Conservation (phyloP, 2,329 filamentous ascomycete species). For the Chaetomium olivaceum region DNA sequence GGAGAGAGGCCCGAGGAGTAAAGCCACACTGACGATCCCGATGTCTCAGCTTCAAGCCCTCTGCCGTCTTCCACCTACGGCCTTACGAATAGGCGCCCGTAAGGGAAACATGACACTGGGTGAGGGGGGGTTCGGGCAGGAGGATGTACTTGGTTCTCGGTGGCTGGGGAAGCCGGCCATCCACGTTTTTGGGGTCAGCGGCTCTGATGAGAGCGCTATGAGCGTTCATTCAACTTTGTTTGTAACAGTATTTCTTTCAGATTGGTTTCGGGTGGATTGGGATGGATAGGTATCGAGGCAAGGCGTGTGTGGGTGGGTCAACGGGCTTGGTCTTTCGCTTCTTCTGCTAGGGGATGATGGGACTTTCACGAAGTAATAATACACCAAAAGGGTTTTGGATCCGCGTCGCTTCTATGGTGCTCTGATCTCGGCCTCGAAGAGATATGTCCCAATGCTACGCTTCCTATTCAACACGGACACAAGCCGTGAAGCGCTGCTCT, state of each 20-base stretch:
- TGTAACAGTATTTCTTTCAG: not conserved
- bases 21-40: not conserved
- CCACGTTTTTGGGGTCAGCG: not conserved
- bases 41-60: no score
- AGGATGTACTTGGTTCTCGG: not conserved
- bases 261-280: not conserved
- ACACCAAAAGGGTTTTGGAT: not conserved
- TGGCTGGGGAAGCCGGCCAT: not conserved
- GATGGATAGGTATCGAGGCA: not conserved
- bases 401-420: not conserved
- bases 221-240: not conserved
- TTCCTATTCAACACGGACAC: not conserved
- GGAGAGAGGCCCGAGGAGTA: slow-evolving; percentile 30
- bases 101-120: no score
- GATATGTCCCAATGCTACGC: not conserved
- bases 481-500: not conserved
- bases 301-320: not conserved
- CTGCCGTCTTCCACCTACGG: no score
- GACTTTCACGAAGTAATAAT: not conserved
- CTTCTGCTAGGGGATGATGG: not conserved
- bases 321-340: not conserved
- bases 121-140: no score
- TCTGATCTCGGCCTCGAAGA: no score
- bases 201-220: not conserved
- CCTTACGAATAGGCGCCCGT: not conserved